These are phyloP conservation scores for Luvunga scandens DNA, from an alignment of 345 rosid genomes.

Conservation along the genomic window DNA sequence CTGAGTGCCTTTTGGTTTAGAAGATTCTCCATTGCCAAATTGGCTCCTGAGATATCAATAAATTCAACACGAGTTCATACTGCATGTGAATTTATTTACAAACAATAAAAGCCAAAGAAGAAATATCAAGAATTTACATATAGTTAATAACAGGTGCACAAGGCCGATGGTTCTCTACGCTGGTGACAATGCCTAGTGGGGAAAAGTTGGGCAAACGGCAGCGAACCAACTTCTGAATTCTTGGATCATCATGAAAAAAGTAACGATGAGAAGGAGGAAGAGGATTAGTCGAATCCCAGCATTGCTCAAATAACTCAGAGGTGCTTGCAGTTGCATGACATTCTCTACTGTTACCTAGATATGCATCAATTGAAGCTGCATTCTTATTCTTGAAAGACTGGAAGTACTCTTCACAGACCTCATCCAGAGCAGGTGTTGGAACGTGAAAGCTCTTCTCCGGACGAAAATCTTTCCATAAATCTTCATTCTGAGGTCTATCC, in stretches of 20 bases:
- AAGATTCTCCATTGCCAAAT: conserved; percentile 53
- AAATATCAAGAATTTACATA: conserved; percentile 38
- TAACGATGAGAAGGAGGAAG: conserved; percentile 73
- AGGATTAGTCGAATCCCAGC: conserved; percentile 36
- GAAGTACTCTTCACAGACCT: conserved; percentile 74
- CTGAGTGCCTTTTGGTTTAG: conserved; percentile 35
- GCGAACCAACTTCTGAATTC: conserved; percentile 52
- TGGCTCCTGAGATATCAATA: conserved; percentile 57
- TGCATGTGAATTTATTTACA: not conserved
- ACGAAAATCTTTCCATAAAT: conserved; percentile 70
- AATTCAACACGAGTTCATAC: not conserved
- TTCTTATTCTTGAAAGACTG: conserved; percentile 41
- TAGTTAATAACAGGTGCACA: conserved; percentile 54
- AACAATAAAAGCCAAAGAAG: not conserved
- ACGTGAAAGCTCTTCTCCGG: conserved; percentile 39
- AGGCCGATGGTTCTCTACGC: conserved; percentile 31
- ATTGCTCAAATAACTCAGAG: conserved; percentile 26
- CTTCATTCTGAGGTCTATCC: conserved; percentile 29
- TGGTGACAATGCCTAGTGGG: conserved; percentile 45
- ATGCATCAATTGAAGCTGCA: conserved; percentile 16
- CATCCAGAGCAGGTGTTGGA: conserved; percentile 80
- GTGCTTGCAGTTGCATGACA: conserved; percentile 11
- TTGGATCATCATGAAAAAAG: conserved; percentile 74
- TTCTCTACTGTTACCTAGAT: conserved; percentile 17
- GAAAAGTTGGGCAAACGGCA: conserved; percentile 67